Conservation (phyloP, 2,329 filamentous ascomycete genomes). For the Botrytis fragariae region DNA sequence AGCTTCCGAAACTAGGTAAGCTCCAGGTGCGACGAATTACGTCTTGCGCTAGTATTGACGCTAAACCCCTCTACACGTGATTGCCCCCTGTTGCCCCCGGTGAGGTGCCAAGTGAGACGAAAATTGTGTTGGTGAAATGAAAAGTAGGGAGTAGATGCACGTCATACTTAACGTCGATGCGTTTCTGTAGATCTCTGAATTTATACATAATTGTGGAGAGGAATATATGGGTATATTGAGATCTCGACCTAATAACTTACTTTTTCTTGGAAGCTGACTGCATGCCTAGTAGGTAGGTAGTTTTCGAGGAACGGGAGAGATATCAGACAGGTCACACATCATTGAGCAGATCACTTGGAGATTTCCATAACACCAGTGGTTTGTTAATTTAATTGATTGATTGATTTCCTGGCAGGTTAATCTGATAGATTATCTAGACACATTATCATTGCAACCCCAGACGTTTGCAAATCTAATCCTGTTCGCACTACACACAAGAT, state of each 20-base stretch:
- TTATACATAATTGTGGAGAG: background rate
- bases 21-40: conserved; percentile 8
- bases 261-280: background rate
- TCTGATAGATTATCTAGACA: conserved; percentile 7
- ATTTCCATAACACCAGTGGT: background rate
- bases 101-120: background rate
- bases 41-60: conserved; percentile 15
- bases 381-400: background rate
- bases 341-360: background rate
- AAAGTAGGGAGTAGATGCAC: background rate
- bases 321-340: background rate
- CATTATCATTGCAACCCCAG: conserved; percentile 13
- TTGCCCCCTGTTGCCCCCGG: background rate
- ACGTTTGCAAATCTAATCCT: conserved; percentile 6
- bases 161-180: conserved; percentile 4
- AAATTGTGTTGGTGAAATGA: background rate
- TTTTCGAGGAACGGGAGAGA: background rate
- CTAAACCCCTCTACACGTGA: conserved; percentile 18
- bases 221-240: background rate
- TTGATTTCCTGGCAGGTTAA: conserved; percentile 10
- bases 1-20: conserved; percentile 14
- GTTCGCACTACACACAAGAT: conserved; percentile 12
- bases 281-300: background rate
- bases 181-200: background rate
- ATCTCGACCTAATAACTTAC: background rate